Evolutionary conservation across 257 asterid genomes (phyloP).

Genomic region (Capsicum rhomboideum): DNA sequence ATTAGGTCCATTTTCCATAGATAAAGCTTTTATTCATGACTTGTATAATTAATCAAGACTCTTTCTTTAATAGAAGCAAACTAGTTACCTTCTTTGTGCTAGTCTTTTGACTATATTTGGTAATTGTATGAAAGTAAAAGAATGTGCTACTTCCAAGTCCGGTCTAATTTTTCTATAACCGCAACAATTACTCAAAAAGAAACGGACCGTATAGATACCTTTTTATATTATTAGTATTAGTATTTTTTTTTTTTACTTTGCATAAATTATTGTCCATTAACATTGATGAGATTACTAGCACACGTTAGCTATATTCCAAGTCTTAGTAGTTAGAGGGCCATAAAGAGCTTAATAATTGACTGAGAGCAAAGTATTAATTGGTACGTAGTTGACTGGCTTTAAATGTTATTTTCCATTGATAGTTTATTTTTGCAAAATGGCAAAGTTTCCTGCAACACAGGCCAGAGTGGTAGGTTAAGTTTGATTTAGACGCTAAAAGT

Average conservation of each 20-base stretch:
- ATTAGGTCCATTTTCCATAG: background rate
- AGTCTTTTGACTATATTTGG: background rate
- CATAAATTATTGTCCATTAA: background rate
- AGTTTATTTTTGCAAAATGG: background rate
- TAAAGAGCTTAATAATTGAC: background rate
- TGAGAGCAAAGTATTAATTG: background rate
- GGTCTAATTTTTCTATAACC: background rate
- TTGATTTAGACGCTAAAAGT: background rate
- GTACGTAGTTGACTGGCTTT: background rate
- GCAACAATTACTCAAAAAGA: background rate
- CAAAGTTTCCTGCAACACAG: background rate
- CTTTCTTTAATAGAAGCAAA: background rate
- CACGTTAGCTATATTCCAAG: background rate
- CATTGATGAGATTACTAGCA: background rate
- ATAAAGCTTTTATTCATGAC: background rate
- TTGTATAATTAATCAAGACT: background rate
- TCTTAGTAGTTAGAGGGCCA: background rate
- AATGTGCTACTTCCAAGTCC: background rate
- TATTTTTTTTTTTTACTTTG: background rate
- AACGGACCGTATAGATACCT: background rate
- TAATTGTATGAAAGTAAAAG: background rate
- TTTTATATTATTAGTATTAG: too few species aligned
- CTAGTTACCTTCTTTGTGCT: background rate
- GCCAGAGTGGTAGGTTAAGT: background rate
- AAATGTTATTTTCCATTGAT: background rate